Percentiles rank a stretch among this genome's conserved stretches.
These are phyloP conservation scores for Tephrocybe sp. DNA, from an alignment of 768 basidiomycete genomes.

Conservation along the genomic window DNA sequence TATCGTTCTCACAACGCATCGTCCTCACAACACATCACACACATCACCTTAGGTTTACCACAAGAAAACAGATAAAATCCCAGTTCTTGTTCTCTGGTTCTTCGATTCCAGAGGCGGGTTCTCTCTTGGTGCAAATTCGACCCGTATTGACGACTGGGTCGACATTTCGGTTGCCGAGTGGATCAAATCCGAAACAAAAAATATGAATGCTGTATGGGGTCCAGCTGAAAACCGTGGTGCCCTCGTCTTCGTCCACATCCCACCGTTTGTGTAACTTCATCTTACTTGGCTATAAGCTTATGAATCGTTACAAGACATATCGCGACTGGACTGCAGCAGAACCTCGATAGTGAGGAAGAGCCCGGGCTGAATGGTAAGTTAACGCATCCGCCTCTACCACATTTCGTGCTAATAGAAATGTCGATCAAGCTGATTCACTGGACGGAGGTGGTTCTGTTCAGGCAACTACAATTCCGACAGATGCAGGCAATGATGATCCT, in stretches of 20 bases:
- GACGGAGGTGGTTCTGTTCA: constrained; percentile 57
- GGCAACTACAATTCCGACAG: constrained; percentile 36
- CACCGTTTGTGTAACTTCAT: constrained; percentile 48
- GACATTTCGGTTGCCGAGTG: constrained; percentile 59
- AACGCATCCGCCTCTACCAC: too few relatives aligned
- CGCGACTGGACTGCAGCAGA: constrained; percentile 33
- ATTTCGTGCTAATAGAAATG: not conserved
- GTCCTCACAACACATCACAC: not conserved
- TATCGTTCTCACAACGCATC: not conserved
- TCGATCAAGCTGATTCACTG: constrained; percentile 46
- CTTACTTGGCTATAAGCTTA: not conserved
- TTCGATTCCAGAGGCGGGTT: constrained; percentile 75
- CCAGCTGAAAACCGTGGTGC: constrained; percentile 48
- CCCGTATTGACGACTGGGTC: constrained; percentile 63
- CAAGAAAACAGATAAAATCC: constrained; percentile 36
- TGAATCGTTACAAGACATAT: not conserved
- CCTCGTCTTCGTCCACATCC: constrained; percentile 74
- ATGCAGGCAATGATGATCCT: constrained; percentile 44
- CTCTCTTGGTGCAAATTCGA: constrained; percentile 39
- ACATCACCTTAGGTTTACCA: constrained; percentile 32
- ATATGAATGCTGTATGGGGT: constrained; percentile 62
- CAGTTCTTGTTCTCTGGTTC: constrained; percentile 67
- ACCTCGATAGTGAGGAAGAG: constrained; percentile 30
- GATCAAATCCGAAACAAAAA: constrained; percentile 50
- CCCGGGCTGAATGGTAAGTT: constrained; percentile 43